phyloP scores from a whole-genome alignment of 1,284 basidiomycete genomes.

The Taiwanofungus camphoratus region DNA sequence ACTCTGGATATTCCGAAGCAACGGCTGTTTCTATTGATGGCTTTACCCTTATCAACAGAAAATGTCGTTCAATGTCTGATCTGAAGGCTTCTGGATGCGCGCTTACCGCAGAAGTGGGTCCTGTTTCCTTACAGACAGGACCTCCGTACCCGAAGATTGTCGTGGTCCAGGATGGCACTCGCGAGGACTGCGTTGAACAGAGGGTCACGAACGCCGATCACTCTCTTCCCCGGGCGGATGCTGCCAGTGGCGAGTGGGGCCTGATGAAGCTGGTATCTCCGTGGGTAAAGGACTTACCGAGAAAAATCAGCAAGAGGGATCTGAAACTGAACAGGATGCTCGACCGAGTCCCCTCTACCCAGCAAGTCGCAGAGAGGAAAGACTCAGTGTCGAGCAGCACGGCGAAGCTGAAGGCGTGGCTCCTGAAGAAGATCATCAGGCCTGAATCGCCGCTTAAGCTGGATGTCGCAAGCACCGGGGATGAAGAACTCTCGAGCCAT shows the following conservation, averaged over 20 bases:
- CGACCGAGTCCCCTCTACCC: constrained; percentile 8
- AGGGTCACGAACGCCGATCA: too few species aligned
- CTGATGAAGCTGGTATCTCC: constrained; percentile 3
- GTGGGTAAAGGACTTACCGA: constrained; percentile 1
- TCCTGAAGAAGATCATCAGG: constrained; percentile 51
- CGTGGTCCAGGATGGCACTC: too few species aligned
- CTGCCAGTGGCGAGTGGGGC: too few species aligned
- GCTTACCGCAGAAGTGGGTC: not conserved
- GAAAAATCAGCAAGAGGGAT: constrained; percentile 18
- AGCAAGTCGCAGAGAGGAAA: constrained; percentile 15
- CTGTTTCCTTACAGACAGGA: not conserved
- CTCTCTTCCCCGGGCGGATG: too few species aligned
- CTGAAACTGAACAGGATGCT: constrained; percentile 5
- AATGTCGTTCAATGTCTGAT: constrained; percentile 23
- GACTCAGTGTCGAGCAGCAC: constrained; percentile 25
- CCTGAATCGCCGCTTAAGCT: constrained; percentile 30
- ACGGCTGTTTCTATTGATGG: constrained; percentile 22
- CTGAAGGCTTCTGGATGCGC: constrained; percentile 7
- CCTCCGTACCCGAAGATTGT: not conserved
- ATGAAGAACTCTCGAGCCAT: constrained; percentile 4
- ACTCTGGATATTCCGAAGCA: constrained; percentile 24
- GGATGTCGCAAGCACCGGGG: constrained; percentile 28
- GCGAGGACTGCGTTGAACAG: too few species aligned
- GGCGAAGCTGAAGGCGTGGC: constrained; percentile 54
- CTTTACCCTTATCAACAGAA: constrained; percentile 14